Percentiles rank a stretch among this genome's conserved stretches.
phyloP scores from a whole-genome alignment of 2,329 filamentous ascomycete species.

The Neofusicoccum sp. region DNA sequence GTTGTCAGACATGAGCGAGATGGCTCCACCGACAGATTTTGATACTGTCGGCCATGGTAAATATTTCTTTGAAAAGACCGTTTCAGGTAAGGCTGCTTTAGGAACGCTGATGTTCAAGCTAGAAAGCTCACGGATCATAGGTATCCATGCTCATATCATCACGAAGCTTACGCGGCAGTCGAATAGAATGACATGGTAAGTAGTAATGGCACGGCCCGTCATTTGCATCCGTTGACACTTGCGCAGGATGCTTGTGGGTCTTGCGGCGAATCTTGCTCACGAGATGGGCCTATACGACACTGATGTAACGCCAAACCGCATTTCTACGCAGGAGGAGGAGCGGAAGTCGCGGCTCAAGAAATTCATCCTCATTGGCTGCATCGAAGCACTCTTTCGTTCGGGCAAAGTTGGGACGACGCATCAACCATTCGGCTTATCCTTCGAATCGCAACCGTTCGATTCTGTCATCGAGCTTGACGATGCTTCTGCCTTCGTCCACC shows the following conservation, averaged over 20 bases:
- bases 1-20: conserved; percentile 2
- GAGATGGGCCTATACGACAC: conserved; percentile 14
- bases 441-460: background rate
- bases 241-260: conserved; percentile 10
- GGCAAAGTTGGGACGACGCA: background rate
- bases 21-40: conserved; percentile 8
- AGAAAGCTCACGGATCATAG: background rate
- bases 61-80: conserved; percentile 6
- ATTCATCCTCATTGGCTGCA: background rate
- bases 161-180: background rate
- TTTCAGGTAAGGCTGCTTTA: background rate
- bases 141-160: conserved; percentile 6
- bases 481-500: background rate
- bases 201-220: background rate
- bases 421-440: conserved; percentile 12
- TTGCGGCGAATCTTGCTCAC: background rate
- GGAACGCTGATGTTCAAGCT: background rate
- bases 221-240: background rate
- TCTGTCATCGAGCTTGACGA: conserved; percentile 1
- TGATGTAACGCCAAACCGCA: background rate
- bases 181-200: conserved; percentile 15
- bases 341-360: conserved; percentile 4
- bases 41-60: conserved; percentile 9
- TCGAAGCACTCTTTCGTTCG: conserved; percentile 2
- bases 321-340: background rate